These are phyloP conservation scores for Voacanga thouarsii DNA, from an alignment of 257 asterid genomes.

Conservation along the genomic window DNA sequence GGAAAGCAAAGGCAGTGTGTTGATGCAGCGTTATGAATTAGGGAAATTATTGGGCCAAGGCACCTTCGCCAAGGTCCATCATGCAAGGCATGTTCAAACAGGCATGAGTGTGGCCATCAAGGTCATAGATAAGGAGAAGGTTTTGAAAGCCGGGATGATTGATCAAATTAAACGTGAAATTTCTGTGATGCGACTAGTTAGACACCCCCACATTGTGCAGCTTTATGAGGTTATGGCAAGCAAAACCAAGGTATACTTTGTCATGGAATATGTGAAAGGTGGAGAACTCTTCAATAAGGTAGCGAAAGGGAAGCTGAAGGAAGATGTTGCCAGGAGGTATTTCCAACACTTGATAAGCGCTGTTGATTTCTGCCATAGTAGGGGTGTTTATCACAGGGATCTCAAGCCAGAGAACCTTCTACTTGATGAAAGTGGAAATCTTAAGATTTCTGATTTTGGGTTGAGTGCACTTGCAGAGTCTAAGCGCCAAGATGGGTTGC, in stretches of 20 bases:
- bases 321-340: conserved; percentile 39
- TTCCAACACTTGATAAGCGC: conserved; percentile 47
- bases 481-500: conserved; percentile 60
- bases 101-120: conserved; percentile 66
- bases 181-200: conserved; percentile 41
- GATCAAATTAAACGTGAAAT: conserved; percentile 50
- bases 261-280: conserved; percentile 44
- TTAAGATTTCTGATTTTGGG: conserved; percentile 48
- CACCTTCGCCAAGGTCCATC: conserved; percentile 79
- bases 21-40: conserved; percentile 67
- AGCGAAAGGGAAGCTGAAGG: conserved; percentile 40
- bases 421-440: conserved; percentile 38
- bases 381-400: conserved; percentile 46
- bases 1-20: conserved; percentile 47
- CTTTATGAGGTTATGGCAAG: conserved; percentile 47
- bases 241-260: conserved; percentile 40
- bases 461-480: conserved; percentile 54
- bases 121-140: conserved; percentile 51
- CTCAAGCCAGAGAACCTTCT: conserved; percentile 47
- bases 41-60: conserved; percentile 92
- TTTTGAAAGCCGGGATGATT: conserved; percentile 38
- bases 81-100: conserved; percentile 50
- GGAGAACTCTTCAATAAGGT: conserved; percentile 46
- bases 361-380: conserved; percentile 43
- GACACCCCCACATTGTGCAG: conserved; percentile 38